Base-by-base conservation (phyloP, 495 filamentous ascomycete species). In the Mycothermus thermophilus region DNA sequence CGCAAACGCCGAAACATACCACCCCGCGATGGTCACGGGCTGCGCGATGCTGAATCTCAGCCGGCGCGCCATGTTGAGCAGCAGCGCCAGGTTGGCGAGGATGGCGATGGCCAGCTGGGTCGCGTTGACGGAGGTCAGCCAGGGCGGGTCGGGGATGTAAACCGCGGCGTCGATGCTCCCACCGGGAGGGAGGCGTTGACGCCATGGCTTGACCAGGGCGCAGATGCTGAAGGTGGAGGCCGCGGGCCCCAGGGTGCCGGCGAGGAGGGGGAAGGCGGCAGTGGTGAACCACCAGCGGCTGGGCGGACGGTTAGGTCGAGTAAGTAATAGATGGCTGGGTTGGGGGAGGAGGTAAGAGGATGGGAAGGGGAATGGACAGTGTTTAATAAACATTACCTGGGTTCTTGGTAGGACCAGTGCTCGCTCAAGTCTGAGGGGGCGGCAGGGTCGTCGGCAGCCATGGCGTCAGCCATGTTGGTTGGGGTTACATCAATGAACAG, bases 231-330 rank as follows among this genome's bases (percentile, higher is more conserved):
- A 84, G 13, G 80, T 76, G 22, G 61, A 65, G 14, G 83, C 84
- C 37, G 90, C 80, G 3, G 85, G 85, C 1, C 85, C 85, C 35
- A 93, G 76, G 0, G 83, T 87, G 27, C 79, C 83, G 30, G 84
- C 82, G 19, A 85, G 63, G 46, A 92, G 67, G 19, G 85, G 85
- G 42, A 84, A 83, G 8, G 74, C 80, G 0, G 83, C 82, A 14
- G 76, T 80, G 7, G 81, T 80, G 44, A 88, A 78, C 84, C 85
- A 93, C 83, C 83, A 93, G 26, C 76, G 75, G 38, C 77, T 69
- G 14, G 28, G 25, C 19, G 22, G 24, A n/a, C n/a, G n/a, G n/a
- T n/a, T n/a, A n/a, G n/a, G n/a, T n/a, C n/a, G n/a, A n/a, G n/a
- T n/a, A n/a, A n/a, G n/a, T n/a, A n/a, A n/a, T n/a, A n/a, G n/a